Evolutionary conservation across 176 grass and related monocot genomes (phyloP).

Genomic region (Metroxylon sagu): DNA sequence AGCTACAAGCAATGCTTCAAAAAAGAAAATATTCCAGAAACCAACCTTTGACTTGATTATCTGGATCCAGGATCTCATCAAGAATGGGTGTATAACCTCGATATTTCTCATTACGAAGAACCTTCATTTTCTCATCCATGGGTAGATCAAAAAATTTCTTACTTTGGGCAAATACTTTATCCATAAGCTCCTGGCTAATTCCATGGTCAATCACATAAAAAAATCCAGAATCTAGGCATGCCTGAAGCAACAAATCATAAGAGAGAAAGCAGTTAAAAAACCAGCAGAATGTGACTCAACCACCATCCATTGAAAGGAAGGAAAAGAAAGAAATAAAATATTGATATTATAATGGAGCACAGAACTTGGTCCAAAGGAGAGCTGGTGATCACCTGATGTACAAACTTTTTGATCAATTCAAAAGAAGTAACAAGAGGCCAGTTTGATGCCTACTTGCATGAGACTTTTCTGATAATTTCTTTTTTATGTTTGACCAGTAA

Average conservation of each 20-base stretch:
- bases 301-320: not conserved
- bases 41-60: conserved; percentile 80
- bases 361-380: too few species aligned
- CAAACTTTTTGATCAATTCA: too few species aligned
- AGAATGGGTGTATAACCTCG: conserved; percentile 75
- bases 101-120: conserved; percentile 77
- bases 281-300: not conserved
- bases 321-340: conserved; percentile 4
- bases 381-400: too few species aligned
- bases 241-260: conserved; percentile 28
- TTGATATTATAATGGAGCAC: too few species aligned
- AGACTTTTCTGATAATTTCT: too few species aligned
- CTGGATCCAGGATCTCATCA: conserved; percentile 77
- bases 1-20: too few species aligned
- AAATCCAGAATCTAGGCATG: conserved; percentile 89
- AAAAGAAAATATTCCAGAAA: not conserved
- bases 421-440: too few species aligned
- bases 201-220: conserved; percentile 95
- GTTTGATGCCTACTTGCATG: too few species aligned
- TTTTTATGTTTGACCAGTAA: too few species aligned
- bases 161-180: conserved; percentile 74
- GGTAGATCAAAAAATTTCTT: conserved; percentile 87
- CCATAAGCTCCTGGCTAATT: conserved; percentile 73
- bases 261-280: not conserved
- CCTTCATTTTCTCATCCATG: conserved; percentile 70